phyloP scores from a whole-genome alignment of 148 eudicot genomes.

The Camellia sinensis region DNA sequence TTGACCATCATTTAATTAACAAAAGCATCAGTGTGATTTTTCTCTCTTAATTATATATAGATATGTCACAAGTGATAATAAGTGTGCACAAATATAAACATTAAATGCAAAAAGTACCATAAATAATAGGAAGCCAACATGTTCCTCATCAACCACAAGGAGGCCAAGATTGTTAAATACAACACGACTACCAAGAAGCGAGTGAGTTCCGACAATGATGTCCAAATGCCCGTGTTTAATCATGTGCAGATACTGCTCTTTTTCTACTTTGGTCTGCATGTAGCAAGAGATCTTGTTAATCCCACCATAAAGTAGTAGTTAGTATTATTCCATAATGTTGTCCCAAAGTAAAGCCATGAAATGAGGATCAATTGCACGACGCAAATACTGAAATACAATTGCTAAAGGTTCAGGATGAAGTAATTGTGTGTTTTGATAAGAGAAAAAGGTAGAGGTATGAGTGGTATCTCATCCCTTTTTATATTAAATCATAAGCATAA shows the following conservation, averaged over 20 bases:
- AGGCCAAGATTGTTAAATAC: constrained; percentile 84
- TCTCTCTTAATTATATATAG: background rate
- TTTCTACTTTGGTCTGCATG: constrained; percentile 76
- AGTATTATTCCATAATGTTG: too few relatives aligned
- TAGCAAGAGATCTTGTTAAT: constrained; percentile 25
- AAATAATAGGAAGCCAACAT: constrained; percentile 51
- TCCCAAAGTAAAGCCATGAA: too few relatives aligned
- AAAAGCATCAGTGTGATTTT: background rate
- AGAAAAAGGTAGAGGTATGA: too few relatives aligned
- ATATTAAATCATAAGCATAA: too few relatives aligned
- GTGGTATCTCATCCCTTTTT: too few relatives aligned
- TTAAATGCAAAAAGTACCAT: background rate
- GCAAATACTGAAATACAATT: too few relatives aligned
- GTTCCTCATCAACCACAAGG: constrained; percentile 98
- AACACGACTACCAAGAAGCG: constrained; percentile 87
- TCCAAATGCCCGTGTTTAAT: constrained; percentile 74
- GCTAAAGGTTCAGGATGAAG: too few relatives aligned
- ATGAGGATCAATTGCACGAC: too few relatives aligned
- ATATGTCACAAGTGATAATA: background rate
- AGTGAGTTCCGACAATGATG: constrained; percentile 91
- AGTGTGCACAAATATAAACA: background rate
- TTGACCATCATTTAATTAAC: background rate
- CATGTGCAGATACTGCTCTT: constrained; percentile 68
- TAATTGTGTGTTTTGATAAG: too few relatives aligned
- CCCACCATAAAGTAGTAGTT: too few relatives aligned